Evolutionary conservation across 257 asterid species (phyloP).

Genomic region (Solanum virginianum): DNA sequence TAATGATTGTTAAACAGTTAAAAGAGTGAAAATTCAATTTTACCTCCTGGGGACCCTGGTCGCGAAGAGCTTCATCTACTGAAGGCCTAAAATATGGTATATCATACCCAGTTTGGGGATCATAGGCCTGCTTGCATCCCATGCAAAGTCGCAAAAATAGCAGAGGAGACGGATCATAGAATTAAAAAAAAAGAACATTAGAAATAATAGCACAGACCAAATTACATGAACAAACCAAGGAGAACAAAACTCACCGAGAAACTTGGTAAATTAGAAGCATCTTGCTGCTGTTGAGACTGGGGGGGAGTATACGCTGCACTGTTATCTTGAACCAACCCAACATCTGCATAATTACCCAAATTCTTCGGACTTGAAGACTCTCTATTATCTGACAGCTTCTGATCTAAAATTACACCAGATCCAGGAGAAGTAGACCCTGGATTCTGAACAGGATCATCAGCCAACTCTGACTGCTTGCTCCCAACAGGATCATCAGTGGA

Average conservation of each 20-base stretch:
- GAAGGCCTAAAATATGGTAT: slow-evolving; percentile 66
- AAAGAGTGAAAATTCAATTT: not conserved
- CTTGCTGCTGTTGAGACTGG: slow-evolving; percentile 52
- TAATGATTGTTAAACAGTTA: not conserved
- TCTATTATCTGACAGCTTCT: slow-evolving; percentile 29
- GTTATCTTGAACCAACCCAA: slow-evolving; percentile 49
- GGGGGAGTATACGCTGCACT: slow-evolving; percentile 46
- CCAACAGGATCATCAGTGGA: slow-evolving; percentile 40
- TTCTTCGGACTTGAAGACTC: slow-evolving; percentile 38
- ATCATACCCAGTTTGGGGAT: slow-evolving; percentile 74
- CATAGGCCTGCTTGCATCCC: slow-evolving; percentile 55
- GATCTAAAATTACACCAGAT: slow-evolving; percentile 38
- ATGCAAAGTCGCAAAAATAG: slow-evolving; percentile 1
- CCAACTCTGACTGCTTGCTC: slow-evolving; percentile 35
- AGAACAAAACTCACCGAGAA: slow-evolving; percentile 48
- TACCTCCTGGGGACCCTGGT: slow-evolving; percentile 86
- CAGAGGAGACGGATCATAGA: not conserved
- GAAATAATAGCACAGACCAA: not conserved
- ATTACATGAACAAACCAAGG: not conserved
- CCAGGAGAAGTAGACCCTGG: slow-evolving; percentile 67
- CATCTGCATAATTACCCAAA: slow-evolving; percentile 52
- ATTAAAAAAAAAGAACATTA: not conserved
- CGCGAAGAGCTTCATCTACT: slow-evolving; percentile 65
- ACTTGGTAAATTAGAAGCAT: slow-evolving; percentile 51
- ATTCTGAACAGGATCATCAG: slow-evolving; percentile 36